phyloP scores from a whole-genome alignment of 2,329 filamentous ascomycete genomes.

The Fusarium sp. region DNA sequence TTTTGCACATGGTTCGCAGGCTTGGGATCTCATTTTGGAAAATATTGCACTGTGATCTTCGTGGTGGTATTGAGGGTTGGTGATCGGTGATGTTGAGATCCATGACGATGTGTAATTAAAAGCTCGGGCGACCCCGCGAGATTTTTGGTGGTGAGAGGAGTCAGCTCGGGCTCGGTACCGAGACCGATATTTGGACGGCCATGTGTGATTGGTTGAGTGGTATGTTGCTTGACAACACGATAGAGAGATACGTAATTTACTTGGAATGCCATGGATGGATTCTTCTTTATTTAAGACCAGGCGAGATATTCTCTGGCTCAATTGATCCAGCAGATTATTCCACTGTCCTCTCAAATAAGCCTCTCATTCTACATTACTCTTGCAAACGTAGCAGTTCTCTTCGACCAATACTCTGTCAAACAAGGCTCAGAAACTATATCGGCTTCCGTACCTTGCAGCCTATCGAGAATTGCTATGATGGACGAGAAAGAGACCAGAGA shows the following conservation, averaged over 20 bases:
- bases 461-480: neutral
- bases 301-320: no score
- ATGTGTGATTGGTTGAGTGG: neutral
- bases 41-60: neutral
- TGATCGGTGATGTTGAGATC: neutral
- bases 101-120: slow-evolving; percentile 26
- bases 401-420: rapidly evolving
- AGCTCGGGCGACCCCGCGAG: slow-evolving; percentile 18
- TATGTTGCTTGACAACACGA: neutral
- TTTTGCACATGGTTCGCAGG: slow-evolving; percentile 30
- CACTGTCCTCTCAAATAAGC: no score
- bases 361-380: neutral
- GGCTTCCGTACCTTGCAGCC: no score
- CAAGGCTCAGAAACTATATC: no score
- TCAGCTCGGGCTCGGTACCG: slow-evolving; percentile 31
- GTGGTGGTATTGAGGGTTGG: neutral
- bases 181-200: neutral
- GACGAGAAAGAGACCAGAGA: neutral
- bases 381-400: rapidly evolving
- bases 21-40: slow-evolving; percentile 12
- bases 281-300: neutral
- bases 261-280: neutral
- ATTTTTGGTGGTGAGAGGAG: neutral
- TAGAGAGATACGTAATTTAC: slow-evolving; percentile 8
- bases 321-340: no score